A percentile compares a stretch with the other conserved stretches of the same genome.
phyloP scores from a whole-genome alignment of 768 basidiomycete species.

The Rhizopogon salebrosus region DNA sequence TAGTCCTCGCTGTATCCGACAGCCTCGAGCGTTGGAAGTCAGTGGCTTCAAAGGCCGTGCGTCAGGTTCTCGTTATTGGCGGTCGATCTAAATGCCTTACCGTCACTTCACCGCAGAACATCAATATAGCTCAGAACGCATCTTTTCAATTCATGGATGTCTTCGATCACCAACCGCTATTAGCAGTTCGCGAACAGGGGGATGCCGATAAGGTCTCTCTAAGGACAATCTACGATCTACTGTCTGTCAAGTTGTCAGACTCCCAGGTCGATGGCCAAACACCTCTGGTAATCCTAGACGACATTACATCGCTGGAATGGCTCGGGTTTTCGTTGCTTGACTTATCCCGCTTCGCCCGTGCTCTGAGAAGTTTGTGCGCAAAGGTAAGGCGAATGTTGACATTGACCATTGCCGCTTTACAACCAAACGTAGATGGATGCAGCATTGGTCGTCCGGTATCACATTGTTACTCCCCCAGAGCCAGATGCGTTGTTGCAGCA shows the following conservation, averaged over 20 bases:
- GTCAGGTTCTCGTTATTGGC: conserved; percentile 18
- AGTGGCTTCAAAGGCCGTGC: conserved; percentile 57
- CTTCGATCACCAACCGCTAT: conserved; percentile 28
- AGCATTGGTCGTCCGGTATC: conserved; percentile 61
- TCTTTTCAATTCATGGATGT: conserved; percentile 54
- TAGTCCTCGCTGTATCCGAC: conserved; percentile 57
- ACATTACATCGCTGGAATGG: conserved; percentile 66
- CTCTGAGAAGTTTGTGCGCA: conserved; percentile 48
- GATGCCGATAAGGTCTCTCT: conserved; percentile 12
- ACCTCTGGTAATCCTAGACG: conserved; percentile 63
- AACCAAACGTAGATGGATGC: conserved; percentile 37
- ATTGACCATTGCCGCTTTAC: background rate
- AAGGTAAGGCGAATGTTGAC: conserved; percentile 35
- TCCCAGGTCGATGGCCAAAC: conserved; percentile 8
- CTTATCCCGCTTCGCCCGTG: conserved; percentile 54
- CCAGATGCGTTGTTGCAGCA: conserved; percentile 56
- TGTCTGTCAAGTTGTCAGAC: conserved; percentile 23
- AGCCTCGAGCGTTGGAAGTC: conserved; percentile 56
- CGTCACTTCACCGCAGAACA: conserved; percentile 15
- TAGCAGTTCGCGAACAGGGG: conserved; percentile 8
- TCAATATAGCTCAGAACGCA: conserved; percentile 31
- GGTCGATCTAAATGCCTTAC: background rate
- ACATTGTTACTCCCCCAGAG: conserved; percentile 47
- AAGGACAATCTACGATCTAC: conserved; percentile 32
- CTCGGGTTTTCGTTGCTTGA: conserved; percentile 52